Conservation (phyloP, 2,329 filamentous ascomycete genomes). For the Trichoderma pleuroti region DNA sequence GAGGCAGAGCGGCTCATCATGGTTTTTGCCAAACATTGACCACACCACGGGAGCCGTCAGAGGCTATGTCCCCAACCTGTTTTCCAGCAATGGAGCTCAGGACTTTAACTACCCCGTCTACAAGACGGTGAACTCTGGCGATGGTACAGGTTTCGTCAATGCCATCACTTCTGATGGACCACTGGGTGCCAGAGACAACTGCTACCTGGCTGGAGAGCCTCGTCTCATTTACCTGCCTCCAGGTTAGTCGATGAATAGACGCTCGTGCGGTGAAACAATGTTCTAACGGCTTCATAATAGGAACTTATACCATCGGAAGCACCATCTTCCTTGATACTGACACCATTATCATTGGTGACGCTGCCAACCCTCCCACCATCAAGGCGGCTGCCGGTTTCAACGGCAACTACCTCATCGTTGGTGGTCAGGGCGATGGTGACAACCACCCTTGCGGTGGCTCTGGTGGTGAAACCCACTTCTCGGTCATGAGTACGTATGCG, state of each 20-base stretch:
- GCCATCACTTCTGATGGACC: slow-evolving; percentile 19
- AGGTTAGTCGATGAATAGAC: background rate
- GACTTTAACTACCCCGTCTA: slow-evolving; percentile 24
- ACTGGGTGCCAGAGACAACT: slow-evolving; percentile 21
- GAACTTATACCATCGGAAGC: slow-evolving; percentile 21
- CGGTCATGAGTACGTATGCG: slow-evolving; percentile 20
- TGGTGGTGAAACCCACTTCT: slow-evolving; percentile 24
- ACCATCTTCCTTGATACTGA: slow-evolving; percentile 35
- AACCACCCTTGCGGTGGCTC: slow-evolving; percentile 20
- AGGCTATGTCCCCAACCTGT: slow-evolving; percentile 22
- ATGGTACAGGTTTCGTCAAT: slow-evolving; percentile 14
- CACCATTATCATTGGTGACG: slow-evolving; percentile 80
- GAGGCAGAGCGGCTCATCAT: slow-evolving; percentile 21
- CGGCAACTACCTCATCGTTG: slow-evolving; percentile 40
- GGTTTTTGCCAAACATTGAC: slow-evolving; percentile 24
- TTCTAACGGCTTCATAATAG: slow-evolving; percentile 3
- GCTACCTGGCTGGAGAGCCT: slow-evolving; percentile 23
- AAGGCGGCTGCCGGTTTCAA: slow-evolving; percentile 64
- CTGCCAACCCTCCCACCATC: slow-evolving; percentile 62
- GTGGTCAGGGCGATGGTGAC: slow-evolving; percentile 21
- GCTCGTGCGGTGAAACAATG: background rate
- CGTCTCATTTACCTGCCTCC: slow-evolving; percentile 23
- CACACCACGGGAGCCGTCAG: slow-evolving; percentile 22
- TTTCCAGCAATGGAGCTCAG: slow-evolving; percentile 11
- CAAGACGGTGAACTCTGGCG: slow-evolving; percentile 18